Base-by-base conservation (phyloP, 2,329 filamentous ascomycete species). In the Rugonectria rugulosa region DNA sequence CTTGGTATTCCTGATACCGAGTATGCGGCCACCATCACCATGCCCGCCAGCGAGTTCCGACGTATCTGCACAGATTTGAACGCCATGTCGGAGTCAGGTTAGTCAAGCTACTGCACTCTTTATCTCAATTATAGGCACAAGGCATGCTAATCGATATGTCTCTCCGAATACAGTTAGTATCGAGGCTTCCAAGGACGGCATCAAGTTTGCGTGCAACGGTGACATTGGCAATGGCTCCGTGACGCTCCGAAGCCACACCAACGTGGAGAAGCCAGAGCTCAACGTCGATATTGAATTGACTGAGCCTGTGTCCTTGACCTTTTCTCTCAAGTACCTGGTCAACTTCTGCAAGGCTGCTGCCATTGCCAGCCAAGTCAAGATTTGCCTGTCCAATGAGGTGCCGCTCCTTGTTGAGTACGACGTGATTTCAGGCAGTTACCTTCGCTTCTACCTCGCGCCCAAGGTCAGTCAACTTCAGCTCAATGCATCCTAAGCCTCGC, bases 331-430 rank as follows among this genome's bases (percentile, higher is more conserved):
- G 81, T 99, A 99, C 80, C 88, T 99, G 3, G 91, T 96, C 83
- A 98, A 98, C 85, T 99, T 99, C 82, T 98, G 95, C 90, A 99
- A 99, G 82, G 96, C 96, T 27, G 90, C 92, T 61, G 88, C 87
- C 48, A 82, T 99, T 59, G 94, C 93, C 32, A 80, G 76, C 66
- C 83, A 85, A 64, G 96, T 99, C 77, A 95, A 90, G 79, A 88
- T 99, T 68, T 96, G 90, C 79, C 84, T 99, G 66, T 98, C 94
- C 48, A 93, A 92, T 76, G 95, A 99, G 78, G 94, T 99, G 46
- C 95, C 95, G 23, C 87, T 99, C 64, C 82, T 98, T 68, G 95
- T 99, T 38, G 95, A 99, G 81, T 99, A 98, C 77, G 81, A 79
- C 51, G 78, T 97, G 59, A 82, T 83, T 50, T 89, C 90, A 63